A percentile compares a stretch with the other conserved stretches of the same genome.
Conservation (phyloP, 176 grass and related monocot genomes). For the Musa acuminata region DNA sequence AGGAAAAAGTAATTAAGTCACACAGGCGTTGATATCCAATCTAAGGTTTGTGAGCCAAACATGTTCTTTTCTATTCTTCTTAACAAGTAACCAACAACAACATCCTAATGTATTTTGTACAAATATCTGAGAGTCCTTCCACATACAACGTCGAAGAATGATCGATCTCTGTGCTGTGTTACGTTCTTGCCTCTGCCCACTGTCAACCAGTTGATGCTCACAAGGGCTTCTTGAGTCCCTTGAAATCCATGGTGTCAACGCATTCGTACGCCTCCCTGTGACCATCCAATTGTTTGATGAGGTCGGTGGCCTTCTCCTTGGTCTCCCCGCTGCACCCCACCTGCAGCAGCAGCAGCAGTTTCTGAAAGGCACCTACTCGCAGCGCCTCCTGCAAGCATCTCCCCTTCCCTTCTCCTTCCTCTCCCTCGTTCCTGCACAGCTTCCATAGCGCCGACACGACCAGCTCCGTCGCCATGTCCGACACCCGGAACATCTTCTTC, state of each 20-base stretch:
- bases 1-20: no score
- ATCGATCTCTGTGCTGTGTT: no score
- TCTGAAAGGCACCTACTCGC: slow-evolving; percentile 74
- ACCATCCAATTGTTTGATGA: slow-evolving; percentile 64
- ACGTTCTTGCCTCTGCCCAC: no score
- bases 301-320: slow-evolving; percentile 69
- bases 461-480: slow-evolving; percentile 65
- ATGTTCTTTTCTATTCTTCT: no score
- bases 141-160: no score
- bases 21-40: no score
- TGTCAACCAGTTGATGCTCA: slow-evolving; percentile 6
- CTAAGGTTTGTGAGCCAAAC: no score
- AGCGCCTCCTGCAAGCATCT: slow-evolving; percentile 50
- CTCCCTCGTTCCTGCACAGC: slow-evolving; percentile 43
- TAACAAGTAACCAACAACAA: no score
- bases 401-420: not conserved
- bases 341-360: slow-evolving; percentile 78
- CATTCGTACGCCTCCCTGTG: slow-evolving; percentile 51
- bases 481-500: slow-evolving; percentile 67
- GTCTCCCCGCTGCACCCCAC: slow-evolving; percentile 62
- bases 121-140: no score
- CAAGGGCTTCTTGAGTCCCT: slow-evolving; percentile 65
- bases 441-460: slow-evolving; percentile 59
- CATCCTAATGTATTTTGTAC: no score
- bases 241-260: slow-evolving; percentile 74